A percentile compares a stretch with the other conserved stretches of the same genome.
These are phyloP conservation scores for Microdochium nivale DNA, from an alignment of 2,329 filamentous ascomycete species.

Conservation along the genomic window DNA sequence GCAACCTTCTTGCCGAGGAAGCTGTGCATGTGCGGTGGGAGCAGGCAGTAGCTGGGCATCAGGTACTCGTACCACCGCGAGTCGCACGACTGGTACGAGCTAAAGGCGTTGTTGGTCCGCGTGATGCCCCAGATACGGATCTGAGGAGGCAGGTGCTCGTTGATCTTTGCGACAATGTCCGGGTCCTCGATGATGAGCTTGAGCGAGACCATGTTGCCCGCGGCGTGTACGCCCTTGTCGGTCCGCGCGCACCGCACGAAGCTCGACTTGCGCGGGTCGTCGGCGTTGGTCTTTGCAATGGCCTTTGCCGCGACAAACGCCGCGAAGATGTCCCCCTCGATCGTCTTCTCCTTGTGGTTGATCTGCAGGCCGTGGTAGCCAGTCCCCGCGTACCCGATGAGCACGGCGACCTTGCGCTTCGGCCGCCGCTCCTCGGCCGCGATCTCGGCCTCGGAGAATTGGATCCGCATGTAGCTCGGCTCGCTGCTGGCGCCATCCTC, in stretches of 20 bases:
- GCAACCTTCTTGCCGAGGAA: conserved; percentile 76
- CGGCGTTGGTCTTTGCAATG: conserved; percentile 92
- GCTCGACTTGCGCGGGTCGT: conserved; percentile 93
- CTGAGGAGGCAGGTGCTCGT: conserved; percentile 72
- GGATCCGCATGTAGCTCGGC: conserved; percentile 46
- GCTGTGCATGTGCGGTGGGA: conserved; percentile 85
- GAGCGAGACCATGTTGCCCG: conserved; percentile 87
- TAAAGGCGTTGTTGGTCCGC: conserved; percentile 83
- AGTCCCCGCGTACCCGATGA: conserved; percentile 92
- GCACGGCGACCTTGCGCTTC: conserved; percentile 92
- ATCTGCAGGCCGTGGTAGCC: conserved; percentile 98
- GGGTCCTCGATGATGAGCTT: conserved; percentile 93
- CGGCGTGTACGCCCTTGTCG: conserved; percentile 95
- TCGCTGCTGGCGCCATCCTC: conserved; percentile 21
- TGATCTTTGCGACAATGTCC: conserved; percentile 85
- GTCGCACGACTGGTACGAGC: conserved; percentile 90
- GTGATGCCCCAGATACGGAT: conserved; percentile 94
- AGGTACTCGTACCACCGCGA: conserved; percentile 96
- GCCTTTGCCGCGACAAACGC: conserved; percentile 87
- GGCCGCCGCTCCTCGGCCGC: conserved; percentile 77
- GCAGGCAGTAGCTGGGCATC: conserved; percentile 83
- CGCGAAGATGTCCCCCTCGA: conserved; percentile 89
- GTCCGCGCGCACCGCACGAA: conserved; percentile 90
- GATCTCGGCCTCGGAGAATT: conserved; percentile 69
- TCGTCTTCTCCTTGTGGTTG: conserved; percentile 73